Conservation (phyloP, 306 rosid species). For the Vicia sativa region DNA sequence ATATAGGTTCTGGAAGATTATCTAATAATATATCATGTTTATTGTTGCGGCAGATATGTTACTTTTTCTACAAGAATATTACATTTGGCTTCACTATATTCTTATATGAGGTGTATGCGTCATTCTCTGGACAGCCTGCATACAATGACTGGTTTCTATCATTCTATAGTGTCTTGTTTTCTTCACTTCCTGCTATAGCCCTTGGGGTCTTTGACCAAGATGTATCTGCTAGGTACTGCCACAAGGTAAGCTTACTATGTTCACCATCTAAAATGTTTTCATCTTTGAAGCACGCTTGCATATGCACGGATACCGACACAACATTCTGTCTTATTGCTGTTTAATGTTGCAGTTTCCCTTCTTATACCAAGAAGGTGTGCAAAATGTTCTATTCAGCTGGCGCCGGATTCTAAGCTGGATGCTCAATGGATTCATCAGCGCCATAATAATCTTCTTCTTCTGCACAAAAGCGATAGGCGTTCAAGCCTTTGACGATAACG, state of each 20-base stretch:
- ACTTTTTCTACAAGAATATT: slow-evolving; percentile 88
- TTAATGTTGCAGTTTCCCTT: slow-evolving; percentile 73
- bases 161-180: slow-evolving; percentile 74
- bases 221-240: slow-evolving; percentile 78
- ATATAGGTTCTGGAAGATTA: slow-evolving; percentile 5
- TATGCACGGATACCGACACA: background rate
- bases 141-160: slow-evolving; percentile 95
- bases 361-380: slow-evolving; percentile 93
- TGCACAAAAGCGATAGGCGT: slow-evolving; percentile 61
- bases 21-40: slow-evolving; percentile 23
- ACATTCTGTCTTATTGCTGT: background rate
- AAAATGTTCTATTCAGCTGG: slow-evolving; percentile 87
- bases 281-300: background rate
- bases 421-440: slow-evolving; percentile 68
- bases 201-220: slow-evolving; percentile 92
- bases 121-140: slow-evolving; percentile 81
- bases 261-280: background rate
- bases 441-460: slow-evolving; percentile 73
- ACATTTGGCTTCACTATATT: slow-evolving; percentile 84
- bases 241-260: slow-evolving; percentile 58
- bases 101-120: slow-evolving; percentile 69
- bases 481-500: slow-evolving; percentile 66
- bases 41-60: slow-evolving; percentile 74
- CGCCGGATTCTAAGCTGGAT: slow-evolving; percentile 81
- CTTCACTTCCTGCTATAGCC: slow-evolving; percentile 83